Evolutionary conservation across 768 basidiomycete genomes (phyloP), one percentile per base, ranked within the genome.

Genomic region (Auricularia sp.): DNA sequence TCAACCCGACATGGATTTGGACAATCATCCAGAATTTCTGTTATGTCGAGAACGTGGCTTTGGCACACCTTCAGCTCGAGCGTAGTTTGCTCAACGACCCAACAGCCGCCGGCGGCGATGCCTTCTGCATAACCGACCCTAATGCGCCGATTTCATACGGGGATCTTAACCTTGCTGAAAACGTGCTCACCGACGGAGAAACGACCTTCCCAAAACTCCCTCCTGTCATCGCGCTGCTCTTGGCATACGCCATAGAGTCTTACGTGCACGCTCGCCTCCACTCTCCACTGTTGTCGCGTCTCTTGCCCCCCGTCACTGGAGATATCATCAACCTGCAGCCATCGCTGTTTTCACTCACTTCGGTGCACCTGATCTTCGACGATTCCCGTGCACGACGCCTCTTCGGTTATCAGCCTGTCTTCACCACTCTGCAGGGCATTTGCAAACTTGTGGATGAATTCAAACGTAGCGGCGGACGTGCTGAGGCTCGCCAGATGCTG

Each of bases 51-150:
- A 91, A 91, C 69, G 86, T 83, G 68, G 84, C 85, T 0, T 75
- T 84, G 0, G 85, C 88, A 0, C 90, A 91, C 71, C 74, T 91
- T n/a, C 81, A 80, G 67, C 91, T 90, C 73, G 89, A 91, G 73
- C 80, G 79, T 65, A 83, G 88, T 16, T 82, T 91, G 39, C 75
- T 87, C 62, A 88, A 88, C 62, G 23, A 35, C 12, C 11, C 85
- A 87, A 1, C 87, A 90, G 71, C 83, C 91, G 47, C 47, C 59
- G 87, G 88, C 11, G 90, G 90, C 1, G 83, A 88, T 68, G 81
- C 84, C 1, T 91, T 90, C 74, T 77, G 75, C 36, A 72, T 91
- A 62, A 79, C 84, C 1, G 88, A 91, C 70, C 80, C 86, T 0
- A 87, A 87, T 5, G 82, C 84, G 0, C 80, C 85, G 18, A 72